Evolutionary conservation across 1,139 yeast genomes (phyloP).

Genomic region (Lizanozyma gosingica): DNA sequence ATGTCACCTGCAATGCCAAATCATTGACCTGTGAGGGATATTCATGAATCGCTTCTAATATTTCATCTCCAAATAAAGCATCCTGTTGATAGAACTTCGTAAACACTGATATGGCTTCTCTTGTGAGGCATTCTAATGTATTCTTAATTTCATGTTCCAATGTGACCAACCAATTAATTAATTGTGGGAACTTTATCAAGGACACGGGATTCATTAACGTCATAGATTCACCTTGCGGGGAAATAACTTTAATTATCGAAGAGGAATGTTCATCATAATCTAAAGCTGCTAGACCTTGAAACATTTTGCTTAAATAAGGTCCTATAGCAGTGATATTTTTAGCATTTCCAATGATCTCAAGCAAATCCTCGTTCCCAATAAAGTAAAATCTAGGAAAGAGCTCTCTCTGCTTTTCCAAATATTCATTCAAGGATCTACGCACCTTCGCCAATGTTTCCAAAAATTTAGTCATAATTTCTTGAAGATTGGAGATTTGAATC

Average conservation of each 20-base stretch:
- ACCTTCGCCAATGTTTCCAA: slow-evolving; percentile 50
- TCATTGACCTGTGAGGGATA: slow-evolving; percentile 54
- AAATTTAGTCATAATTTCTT: slow-evolving; percentile 38
- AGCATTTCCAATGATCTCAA: slow-evolving; percentile 72
- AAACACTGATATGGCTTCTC: slow-evolving; percentile 15
- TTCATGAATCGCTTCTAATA: slow-evolving; percentile 7
- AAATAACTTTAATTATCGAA: slow-evolving; percentile 38
- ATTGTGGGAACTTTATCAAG: slow-evolving; percentile 29
- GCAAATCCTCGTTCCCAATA: slow-evolving; percentile 81
- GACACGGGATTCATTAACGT: slow-evolving; percentile 36
- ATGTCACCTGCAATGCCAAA: slow-evolving; percentile 49
- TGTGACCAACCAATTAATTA: slow-evolving; percentile 56
- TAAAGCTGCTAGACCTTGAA: slow-evolving; percentile 51
- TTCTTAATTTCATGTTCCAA: slow-evolving; percentile 47
- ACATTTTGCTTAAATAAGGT: slow-evolving; percentile 64
- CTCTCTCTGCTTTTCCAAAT: slow-evolving; percentile 72
- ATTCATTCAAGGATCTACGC: slow-evolving; percentile 64
- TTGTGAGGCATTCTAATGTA: slow-evolving; percentile 34
- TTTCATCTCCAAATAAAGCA: slow-evolving; percentile 9
- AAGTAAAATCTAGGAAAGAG: slow-evolving; percentile 78
- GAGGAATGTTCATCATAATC: slow-evolving; percentile 27
- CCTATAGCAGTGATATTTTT: slow-evolving; percentile 42
- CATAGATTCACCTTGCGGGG: slow-evolving; percentile 60
- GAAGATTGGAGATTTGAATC: slow-evolving; percentile 43
- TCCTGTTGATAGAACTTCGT: slow-evolving; percentile 5